A percentile compares a stretch with the other conserved stretches of the same genome.
Evolutionary conservation across 345 rosid species (phyloP).

Genomic region (Eutrema heterophyllum): DNA sequence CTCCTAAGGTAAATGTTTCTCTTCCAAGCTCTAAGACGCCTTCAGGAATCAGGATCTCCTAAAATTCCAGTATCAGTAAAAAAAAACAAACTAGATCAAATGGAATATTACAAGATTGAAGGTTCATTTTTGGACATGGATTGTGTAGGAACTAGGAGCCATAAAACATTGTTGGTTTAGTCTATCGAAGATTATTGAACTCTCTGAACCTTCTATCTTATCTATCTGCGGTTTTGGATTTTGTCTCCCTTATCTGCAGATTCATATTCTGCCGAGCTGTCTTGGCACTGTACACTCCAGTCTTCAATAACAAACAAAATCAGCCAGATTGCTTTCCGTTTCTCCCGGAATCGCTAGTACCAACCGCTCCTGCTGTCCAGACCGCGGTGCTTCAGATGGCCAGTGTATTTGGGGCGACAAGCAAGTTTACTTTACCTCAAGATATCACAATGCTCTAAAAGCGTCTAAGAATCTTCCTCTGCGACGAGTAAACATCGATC

Average conservation of each 20-base stretch:
- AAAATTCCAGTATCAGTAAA: background rate
- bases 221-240: background rate
- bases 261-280: conserved; percentile 76
- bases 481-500: background rate
- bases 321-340: conserved; percentile 71
- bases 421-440: conserved; percentile 53
- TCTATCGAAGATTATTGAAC: background rate
- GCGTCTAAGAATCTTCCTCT: conserved; percentile 23
- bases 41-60: conserved; percentile 1
- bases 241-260: conserved; percentile 38
- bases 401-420: conserved; percentile 46
- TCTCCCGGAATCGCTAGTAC: conserved; percentile 52
- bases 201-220: background rate
- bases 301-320: conserved; percentile 53
- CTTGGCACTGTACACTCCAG: conserved; percentile 46
- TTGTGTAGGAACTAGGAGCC: conserved; percentile 2
- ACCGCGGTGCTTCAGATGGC: conserved; percentile 55
- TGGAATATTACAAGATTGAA: background rate
- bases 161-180: background rate
- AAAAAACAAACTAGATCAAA: background rate
- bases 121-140: background rate
- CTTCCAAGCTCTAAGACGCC: background rate
- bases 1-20: conserved; percentile 61
- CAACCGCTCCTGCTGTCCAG: conserved; percentile 43
- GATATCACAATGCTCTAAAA: conserved; percentile 26